phyloP scores from a whole-genome alignment of 805 yeast species.

The Sugiyamaella smithiae region DNA sequence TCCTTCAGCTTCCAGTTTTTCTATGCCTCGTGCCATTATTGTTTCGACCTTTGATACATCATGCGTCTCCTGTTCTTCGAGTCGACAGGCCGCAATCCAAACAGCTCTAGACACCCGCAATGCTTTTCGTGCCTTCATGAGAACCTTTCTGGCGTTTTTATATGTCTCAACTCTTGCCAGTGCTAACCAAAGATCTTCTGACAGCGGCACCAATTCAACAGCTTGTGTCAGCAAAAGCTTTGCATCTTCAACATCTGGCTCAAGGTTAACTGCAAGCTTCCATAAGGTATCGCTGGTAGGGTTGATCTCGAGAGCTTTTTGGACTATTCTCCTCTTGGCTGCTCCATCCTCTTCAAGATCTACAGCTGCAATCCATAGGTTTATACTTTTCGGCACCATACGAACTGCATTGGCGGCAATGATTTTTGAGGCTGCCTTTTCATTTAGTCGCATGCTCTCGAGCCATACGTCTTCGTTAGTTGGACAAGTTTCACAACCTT shows the following conservation, averaged over 20 bases:
- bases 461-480: conserved; percentile 75
- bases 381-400: conserved; percentile 52
- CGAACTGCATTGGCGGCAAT: conserved; percentile 66
- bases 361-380: conserved; percentile 71
- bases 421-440: conserved; percentile 48
- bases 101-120: conserved; percentile 49
- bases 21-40: conserved; percentile 49
- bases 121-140: conserved; percentile 59
- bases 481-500: conserved; percentile 73
- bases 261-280: conserved; percentile 61
- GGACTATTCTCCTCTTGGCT: conserved; percentile 55
- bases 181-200: conserved; percentile 64
- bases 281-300: conserved; percentile 64
- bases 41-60: conserved; percentile 39
- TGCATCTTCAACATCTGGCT: conserved; percentile 49
- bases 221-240: conserved; percentile 60
- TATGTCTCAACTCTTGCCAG: conserved; percentile 46
- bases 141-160: conserved; percentile 49
- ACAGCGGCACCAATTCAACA: conserved; percentile 60
- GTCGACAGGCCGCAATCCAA: conserved; percentile 67
- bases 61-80: conserved; percentile 57
- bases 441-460: conserved; percentile 66
- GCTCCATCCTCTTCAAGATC: conserved; percentile 58
- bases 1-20: conserved; percentile 40
- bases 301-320: conserved; percentile 66